Evolutionary conservation across 2,329 filamentous ascomycete species (phyloP).

Genomic region (Colletotrichum cordylinicola): DNA sequence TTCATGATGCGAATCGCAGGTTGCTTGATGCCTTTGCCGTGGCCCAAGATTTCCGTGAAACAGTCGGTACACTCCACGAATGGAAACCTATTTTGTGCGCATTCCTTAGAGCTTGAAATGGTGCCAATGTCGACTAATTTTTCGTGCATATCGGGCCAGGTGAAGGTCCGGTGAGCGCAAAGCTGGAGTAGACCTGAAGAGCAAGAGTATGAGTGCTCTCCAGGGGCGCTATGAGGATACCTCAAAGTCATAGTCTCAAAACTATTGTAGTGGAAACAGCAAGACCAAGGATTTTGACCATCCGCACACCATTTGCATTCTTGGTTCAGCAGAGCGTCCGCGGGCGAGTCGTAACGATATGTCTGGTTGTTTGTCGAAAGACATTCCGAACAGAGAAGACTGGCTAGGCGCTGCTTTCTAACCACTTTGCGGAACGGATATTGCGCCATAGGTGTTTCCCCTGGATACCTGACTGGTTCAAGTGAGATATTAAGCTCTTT

Average conservation of each 20-base stretch:
- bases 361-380: not conserved
- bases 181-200: not conserved
- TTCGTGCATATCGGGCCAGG: not conserved
- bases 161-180: not conserved
- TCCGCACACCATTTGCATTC: not conserved
- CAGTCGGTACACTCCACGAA: not conserved
- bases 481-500: not conserved
- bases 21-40: not conserved
- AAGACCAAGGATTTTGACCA: no score
- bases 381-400: not conserved
- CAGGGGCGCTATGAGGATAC: no score
- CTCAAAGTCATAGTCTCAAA: no score
- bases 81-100: not conserved
- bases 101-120: not conserved
- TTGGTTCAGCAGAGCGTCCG: not conserved
- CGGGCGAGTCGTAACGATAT: not conserved
- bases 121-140: not conserved
- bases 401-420: not conserved
- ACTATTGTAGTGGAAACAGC: no score
- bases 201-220: no score
- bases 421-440: not conserved
- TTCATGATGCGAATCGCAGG: not conserved
- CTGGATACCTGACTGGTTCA: not conserved
- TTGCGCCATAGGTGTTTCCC: not conserved
- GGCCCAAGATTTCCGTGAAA: not conserved